Base-by-base conservation (phyloP, 129 eudicot genomes). In the Dittrichia graveolens region DNA sequence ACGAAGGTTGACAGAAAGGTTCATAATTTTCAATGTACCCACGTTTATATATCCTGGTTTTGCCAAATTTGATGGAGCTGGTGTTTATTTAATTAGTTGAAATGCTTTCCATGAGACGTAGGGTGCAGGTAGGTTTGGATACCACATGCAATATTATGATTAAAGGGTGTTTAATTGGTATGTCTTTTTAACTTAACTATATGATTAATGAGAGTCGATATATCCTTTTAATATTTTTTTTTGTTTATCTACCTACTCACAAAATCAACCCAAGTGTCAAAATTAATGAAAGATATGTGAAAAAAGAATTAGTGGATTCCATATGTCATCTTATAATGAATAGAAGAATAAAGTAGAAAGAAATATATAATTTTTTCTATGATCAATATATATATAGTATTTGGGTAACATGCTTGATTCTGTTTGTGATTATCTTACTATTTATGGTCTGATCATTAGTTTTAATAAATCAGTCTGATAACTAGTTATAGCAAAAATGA, bases 1-100 rank as follows among this genome's bases (percentile, higher is more conserved):
- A 65, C 55, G 37, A 56, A 47, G 44, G 59, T 76, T 77, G 44
- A 59, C 13, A 68, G 46, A 59, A 8, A 50, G 60, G 74, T 24
- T 12, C n/a, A 53, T 57, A 24, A 13, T 15, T 61, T 62, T 74
- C 38, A 39, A 59, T 56, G 43, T 43, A 52, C 24, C 46, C 50
- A 31, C 5, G 48, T 56, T 47, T 24, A 24, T 24, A 24, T 16
- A 13, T 58, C 52, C 43, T 67, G 63, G 15, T 76, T 76, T 59
- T 68, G 75, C 69, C 69, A 59, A 47, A 5, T 37, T 46, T 0
- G 43, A 34, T 14, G 34, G 35, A 40, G 18, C 50, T 61, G 56
- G 31, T 45, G 11, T 67, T 67, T 75, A 39, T 53, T 24, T 2
- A 24, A 24, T 11, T 40, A 43, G 66, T 54, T 59, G 66, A 61